Evolutionary conservation across 495 filamentous ascomycete genomes (phyloP).

Genomic region (Monascus purpureus): DNA sequence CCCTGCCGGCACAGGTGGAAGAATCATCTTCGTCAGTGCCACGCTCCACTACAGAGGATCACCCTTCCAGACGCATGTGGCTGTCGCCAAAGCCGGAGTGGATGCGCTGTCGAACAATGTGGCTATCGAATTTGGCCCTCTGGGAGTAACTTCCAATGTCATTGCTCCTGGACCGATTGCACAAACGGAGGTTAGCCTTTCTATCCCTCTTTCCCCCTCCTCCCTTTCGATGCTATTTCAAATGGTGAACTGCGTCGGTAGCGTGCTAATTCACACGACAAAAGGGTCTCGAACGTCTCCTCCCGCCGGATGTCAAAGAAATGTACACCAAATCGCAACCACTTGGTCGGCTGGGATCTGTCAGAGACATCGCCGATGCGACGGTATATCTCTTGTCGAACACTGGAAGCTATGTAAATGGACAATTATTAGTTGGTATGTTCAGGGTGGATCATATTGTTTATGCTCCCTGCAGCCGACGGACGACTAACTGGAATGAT

Average conservation of each 20-base stretch:
- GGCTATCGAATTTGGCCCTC: constrained; percentile 76
- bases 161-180: constrained; percentile 70
- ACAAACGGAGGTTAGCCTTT: constrained; percentile 38
- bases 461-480: not conserved
- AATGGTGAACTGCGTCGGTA: too few species aligned
- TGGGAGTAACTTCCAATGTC: constrained; percentile 79
- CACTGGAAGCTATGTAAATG: constrained; percentile 72
- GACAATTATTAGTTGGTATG: constrained; percentile 54
- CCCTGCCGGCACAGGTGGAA: constrained; percentile 51
- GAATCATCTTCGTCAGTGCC: constrained; percentile 78
- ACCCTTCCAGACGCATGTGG: constrained; percentile 74
- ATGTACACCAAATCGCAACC: constrained; percentile 37
- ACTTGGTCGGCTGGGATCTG: constrained; percentile 57
- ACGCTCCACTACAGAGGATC: constrained; percentile 79
- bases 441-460: not conserved
- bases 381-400: constrained; percentile 79
- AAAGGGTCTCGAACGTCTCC: constrained; percentile 31
- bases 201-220: constrained; percentile 1
- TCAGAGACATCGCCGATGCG: constrained; percentile 84
- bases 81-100: constrained; percentile 81
- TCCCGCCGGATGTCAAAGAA: constrained; percentile 20
- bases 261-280: not conserved
- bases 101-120: constrained; percentile 65
- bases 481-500: too few species aligned
- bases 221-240: too few species aligned